Percentiles rank a stretch among this genome's conserved stretches.
Evolutionary conservation across 2,329 filamentous ascomycete genomes (phyloP).

Genomic region (Botrytis fabae): DNA sequence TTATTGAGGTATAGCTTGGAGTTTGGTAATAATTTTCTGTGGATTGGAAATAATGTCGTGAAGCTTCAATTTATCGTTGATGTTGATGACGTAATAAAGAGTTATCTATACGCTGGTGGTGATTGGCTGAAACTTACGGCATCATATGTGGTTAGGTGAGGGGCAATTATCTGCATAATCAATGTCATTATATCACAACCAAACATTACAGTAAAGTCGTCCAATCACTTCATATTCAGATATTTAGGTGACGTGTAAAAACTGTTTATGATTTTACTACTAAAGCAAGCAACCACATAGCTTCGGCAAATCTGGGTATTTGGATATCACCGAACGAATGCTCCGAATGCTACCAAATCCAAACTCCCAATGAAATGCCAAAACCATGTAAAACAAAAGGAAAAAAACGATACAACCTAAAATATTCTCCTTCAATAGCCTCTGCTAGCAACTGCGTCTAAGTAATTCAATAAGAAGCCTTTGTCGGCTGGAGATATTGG

Average conservation of each 20-base stretch:
- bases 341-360: constrained; percentile 19
- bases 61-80: constrained; percentile 1
- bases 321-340: constrained; percentile 16
- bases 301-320: constrained; percentile 19
- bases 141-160: neutral
- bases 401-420: neutral
- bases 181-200: neutral
- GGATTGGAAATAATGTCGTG: neutral
- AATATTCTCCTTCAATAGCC: constrained; percentile 17
- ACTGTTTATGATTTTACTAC: neutral
- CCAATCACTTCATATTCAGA: neutral
- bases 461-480: constrained; percentile 73
- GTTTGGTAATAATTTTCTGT: neutral
- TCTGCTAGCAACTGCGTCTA: constrained; percentile 52
- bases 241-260: neutral
- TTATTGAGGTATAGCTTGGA: neutral
- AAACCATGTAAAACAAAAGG: constrained; percentile 14
- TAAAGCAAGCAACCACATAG: constrained; percentile 5
- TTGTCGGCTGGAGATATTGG: constrained; percentile 70
- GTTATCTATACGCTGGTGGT: neutral
- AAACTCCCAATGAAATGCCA: constrained; percentile 18
- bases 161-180: neutral
- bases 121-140: neutral
- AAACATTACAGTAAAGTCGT: neutral
- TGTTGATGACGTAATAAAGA: constrained; percentile 14